These are phyloP conservation scores for Ustilago sp. DNA, from an alignment of 1,284 basidiomycete genomes.

Conservation along the genomic window DNA sequence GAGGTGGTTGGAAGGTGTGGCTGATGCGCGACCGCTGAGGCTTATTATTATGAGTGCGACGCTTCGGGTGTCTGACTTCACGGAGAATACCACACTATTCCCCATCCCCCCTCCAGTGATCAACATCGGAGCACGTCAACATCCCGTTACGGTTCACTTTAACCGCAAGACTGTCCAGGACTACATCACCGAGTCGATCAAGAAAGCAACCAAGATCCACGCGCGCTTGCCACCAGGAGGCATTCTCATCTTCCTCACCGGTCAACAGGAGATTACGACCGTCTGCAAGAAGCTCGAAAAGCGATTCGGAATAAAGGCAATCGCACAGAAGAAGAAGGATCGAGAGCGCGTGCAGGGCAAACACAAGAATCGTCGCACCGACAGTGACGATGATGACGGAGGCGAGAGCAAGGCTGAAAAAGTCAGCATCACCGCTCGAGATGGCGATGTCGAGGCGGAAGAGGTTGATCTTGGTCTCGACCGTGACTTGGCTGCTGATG, in stretches of 20 bases:
- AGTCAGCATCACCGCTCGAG: constrained; percentile 36
- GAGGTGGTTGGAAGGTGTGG: constrained; percentile 60
- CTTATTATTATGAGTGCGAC: constrained; percentile 99
- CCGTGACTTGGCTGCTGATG: constrained; percentile 72
- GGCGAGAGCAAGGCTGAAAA: constrained; percentile 36
- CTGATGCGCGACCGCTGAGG: constrained; percentile 79
- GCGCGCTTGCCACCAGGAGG: constrained; percentile 79
- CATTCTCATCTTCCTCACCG: constrained; percentile 80
- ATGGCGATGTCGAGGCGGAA: constrained; percentile 78
- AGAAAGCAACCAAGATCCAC: constrained; percentile 86
- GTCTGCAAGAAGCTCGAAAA: constrained; percentile 80
- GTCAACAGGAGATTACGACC: constrained; percentile 80
- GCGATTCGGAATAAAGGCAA: constrained; percentile 79
- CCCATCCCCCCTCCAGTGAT: constrained; percentile 86
- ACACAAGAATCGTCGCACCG: constrained; percentile 16
- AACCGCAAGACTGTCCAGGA: constrained; percentile 85
- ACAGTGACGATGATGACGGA: constrained; percentile 27
- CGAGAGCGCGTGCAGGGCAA: constrained; percentile 31
- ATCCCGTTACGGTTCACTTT: constrained; percentile 96
- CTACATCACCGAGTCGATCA: constrained; percentile 89
- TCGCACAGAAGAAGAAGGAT: constrained; percentile 72
- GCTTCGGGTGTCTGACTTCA: constrained; percentile 91
- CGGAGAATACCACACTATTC: constrained; percentile 87
- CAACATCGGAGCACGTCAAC: constrained; percentile 88
- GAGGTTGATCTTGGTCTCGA: constrained; percentile 80